Evolutionary conservation across 2,329 filamentous ascomycete species (phyloP), one percentile per base, ranked within the genome.

Genomic region (Neofusicoccum ribis): DNA sequence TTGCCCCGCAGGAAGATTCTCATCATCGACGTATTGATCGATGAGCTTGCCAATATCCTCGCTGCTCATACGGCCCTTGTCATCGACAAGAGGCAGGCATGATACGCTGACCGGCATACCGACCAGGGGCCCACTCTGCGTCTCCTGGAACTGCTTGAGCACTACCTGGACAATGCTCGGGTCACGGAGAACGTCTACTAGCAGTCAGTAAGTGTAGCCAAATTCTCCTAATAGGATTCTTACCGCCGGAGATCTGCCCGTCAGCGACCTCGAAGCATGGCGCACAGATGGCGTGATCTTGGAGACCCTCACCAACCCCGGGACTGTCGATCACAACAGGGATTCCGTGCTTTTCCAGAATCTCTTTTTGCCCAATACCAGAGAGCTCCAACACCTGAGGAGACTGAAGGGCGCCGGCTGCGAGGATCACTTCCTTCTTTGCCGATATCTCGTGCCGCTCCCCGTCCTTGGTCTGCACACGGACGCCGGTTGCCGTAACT

Each of bases 331-430:
- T 27, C 15, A 62, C 43, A 34, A 61, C 61, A 5, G 56, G 56
- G 36, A 68, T 67, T 52, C 34, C 23, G 44, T 59, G 58, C 20
- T 56, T 41, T 14, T 67, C 9, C 44, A 67, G 46, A 12, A 65
- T 6, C 37, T 51, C 36, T 17, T 14, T 37, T 6, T 44, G 54
- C 3, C 75, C 74, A 27, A 75, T 69, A 9, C 73, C 74, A 8
- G 70, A 73, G 0, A 74, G 58, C 63, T 71, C 69, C 8, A 75
- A 67, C 4, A 74, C 64, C 36, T 75, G 72, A 54, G 73, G 73
- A n/a, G 72, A 68, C 7, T 67, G 68, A 46, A 74, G 67, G 7
- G 69, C 69, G 37, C 73, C 72, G 5, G 70, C 74, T 34, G 67
- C 65, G 6, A 68, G 37, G 34, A 68, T 54, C 63, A 68, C 17